These are phyloP conservation scores for Acanthochlamys bracteata DNA, from an alignment of 106 monocot species.

Conservation along the genomic window DNA sequence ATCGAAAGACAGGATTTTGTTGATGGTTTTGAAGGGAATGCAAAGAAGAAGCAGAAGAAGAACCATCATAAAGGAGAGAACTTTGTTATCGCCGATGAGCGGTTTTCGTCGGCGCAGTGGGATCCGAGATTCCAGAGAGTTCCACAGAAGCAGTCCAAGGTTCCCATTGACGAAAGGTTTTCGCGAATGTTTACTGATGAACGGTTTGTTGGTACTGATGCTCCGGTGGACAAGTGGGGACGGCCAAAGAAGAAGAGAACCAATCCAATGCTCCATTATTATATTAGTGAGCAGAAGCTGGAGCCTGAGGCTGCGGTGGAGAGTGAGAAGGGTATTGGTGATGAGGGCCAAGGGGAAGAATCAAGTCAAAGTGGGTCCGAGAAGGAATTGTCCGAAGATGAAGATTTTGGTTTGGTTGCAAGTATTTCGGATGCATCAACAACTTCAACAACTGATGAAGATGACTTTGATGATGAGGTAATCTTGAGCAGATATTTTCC, in stretches of 20 bases:
- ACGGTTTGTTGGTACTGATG: conserved; percentile 38
- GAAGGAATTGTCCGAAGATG: conserved; percentile 7
- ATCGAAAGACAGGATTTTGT: background rate
- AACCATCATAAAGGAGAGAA: background rate
- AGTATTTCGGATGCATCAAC: conserved; percentile 10
- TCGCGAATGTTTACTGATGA: conserved; percentile 42
- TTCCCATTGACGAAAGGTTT: conserved; percentile 66
- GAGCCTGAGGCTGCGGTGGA: conserved; percentile 2
- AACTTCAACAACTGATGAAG: conserved; percentile 15
- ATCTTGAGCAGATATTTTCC: too few species aligned
- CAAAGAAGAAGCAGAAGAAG: background rate
- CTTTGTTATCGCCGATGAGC: conserved; percentile 37
- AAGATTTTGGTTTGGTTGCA: conserved; percentile 8
- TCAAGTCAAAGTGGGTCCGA: too few species aligned
- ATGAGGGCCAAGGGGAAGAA: too few species aligned
- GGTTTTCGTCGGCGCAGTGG: conserved; percentile 52
- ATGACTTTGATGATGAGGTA: conserved; percentile 41
- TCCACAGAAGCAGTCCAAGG: conserved; percentile 54
- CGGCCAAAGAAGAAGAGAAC: conserved; percentile 35
- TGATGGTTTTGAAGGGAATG: background rate
- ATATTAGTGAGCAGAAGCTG: conserved; percentile 40
- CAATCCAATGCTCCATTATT: conserved; percentile 44
- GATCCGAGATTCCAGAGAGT: conserved; percentile 77
- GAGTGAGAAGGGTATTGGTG: conserved; percentile 5
- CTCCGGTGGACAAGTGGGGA: conserved; percentile 76